These are phyloP conservation scores for Cryptosporidium sp. DNA, from an alignment of 169 alveolate genomes.

Conservation along the genomic window DNA sequence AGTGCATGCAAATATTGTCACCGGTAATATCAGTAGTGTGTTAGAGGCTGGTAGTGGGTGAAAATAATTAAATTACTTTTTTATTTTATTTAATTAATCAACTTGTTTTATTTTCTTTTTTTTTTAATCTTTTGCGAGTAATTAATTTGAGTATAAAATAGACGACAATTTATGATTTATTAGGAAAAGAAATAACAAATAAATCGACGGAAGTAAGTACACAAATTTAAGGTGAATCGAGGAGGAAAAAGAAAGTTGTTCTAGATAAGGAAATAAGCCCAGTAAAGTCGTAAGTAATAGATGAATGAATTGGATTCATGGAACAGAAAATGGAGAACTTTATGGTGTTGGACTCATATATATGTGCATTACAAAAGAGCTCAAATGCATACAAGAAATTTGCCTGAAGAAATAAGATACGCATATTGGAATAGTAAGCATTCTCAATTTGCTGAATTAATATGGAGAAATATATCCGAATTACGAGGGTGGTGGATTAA, in stretches of 20 bases:
- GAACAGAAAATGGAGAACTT: slow-evolving; percentile 76
- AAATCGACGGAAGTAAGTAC: neutral
- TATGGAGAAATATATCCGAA: slow-evolving; percentile 87
- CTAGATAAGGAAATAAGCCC: slow-evolving; percentile 15
- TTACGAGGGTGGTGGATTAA: slow-evolving; percentile 93
- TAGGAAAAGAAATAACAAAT: neutral
- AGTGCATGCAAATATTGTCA: slow-evolving; percentile 21
- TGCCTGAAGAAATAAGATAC: slow-evolving; percentile 83
- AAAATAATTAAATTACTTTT: neutral
- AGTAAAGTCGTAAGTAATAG: slow-evolving; percentile 7
- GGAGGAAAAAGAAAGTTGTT: neutral
- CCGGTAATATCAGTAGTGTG: slow-evolving; percentile 7
- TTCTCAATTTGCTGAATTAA: slow-evolving; percentile 87
- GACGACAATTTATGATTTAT: neutral
- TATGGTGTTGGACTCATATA: slow-evolving; percentile 87
- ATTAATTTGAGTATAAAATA: neutral
- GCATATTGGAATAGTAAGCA: slow-evolving; percentile 91
- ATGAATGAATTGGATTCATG: slow-evolving; percentile 63
- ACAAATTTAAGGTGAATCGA: neutral
- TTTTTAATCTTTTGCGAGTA: neutral
- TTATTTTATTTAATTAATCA: neutral
- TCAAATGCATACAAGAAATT: slow-evolving; percentile 82
- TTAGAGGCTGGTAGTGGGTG: slow-evolving; percentile 4
- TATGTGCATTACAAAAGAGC: slow-evolving; percentile 86
- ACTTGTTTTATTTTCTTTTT: neutral